A percentile compares a stretch with the other conserved stretches of the same genome.
Evolutionary conservation across 108 stramenopile genomes (phyloP).

Genomic region (Pseudonitzschia pungens): DNA sequence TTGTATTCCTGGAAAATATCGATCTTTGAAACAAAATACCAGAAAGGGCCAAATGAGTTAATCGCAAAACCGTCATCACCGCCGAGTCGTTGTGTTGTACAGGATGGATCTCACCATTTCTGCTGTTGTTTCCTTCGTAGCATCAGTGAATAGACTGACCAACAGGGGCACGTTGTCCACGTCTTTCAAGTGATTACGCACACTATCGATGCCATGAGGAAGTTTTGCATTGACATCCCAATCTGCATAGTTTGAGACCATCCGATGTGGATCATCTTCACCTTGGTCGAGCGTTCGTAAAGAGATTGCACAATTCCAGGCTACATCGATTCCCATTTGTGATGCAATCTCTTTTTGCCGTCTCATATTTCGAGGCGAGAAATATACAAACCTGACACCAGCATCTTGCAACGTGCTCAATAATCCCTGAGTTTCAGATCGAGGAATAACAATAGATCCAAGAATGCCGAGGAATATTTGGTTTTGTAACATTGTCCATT

Average conservation of each 20-base stretch:
- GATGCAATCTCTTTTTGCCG: constrained; percentile 87
- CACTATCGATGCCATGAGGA: constrained; percentile 92
- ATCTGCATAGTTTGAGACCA: constrained; percentile 92
- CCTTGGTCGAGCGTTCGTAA: constrained; percentile 77
- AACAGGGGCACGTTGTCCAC: constrained; percentile 97
- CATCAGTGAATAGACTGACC: constrained; percentile 95
- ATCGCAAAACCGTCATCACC: background rate
- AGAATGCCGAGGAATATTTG: constrained; percentile 96
- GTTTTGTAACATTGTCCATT: constrained; percentile 72
- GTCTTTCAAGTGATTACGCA: constrained; percentile 75
- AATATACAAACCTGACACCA: constrained; percentile 96
- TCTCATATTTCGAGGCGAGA: constrained; percentile 96
- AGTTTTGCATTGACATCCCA: constrained; percentile 97
- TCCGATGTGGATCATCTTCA: constrained; percentile 83
- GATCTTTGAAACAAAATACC: constrained; percentile 38
- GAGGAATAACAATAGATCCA: constrained; percentile 84
- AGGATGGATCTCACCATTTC: constrained; percentile 72
- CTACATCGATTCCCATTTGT: constrained; percentile 95
- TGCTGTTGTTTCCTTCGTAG: constrained; percentile 83
- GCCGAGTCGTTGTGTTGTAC: background rate
- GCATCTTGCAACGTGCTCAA: constrained; percentile 81
- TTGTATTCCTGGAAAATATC: constrained; percentile 81
- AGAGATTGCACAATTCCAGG: constrained; percentile 96
- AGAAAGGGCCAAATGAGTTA: background rate
- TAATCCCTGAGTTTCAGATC: constrained; percentile 87